These are phyloP conservation scores for Cytospora mali DNA, from an alignment of 2,329 filamentous ascomycete genomes.

Conservation along the genomic window DNA sequence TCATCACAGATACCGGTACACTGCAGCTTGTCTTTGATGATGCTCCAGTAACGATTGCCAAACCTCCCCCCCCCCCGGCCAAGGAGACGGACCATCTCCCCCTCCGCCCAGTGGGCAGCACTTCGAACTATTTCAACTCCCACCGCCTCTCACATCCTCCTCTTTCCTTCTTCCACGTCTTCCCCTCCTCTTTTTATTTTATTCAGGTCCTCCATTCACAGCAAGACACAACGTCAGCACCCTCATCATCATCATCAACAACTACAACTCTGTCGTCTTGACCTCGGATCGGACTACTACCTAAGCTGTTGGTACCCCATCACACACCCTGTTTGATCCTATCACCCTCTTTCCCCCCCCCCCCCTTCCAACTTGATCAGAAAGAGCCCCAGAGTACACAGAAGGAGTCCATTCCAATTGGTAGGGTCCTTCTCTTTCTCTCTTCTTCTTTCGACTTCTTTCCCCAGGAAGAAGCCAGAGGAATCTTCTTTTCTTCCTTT, in stretches of 20 bases:
- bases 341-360: slow-evolving; percentile 26
- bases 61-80: slow-evolving; percentile 2
- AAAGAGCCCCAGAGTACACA: slow-evolving; percentile 35
- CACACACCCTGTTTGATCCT: not conserved
- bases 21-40: not conserved
- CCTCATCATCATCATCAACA: slow-evolving; percentile 35
- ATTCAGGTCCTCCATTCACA: slow-evolving; percentile 33
- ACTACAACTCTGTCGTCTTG: too few species aligned
- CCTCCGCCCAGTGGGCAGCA: slow-evolving; percentile 23
- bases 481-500: slow-evolving; percentile 67
- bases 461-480: slow-evolving; percentile 48
- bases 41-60: slow-evolving; percentile 11
- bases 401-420: slow-evolving; percentile 38
- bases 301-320: not conserved
- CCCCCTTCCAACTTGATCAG: slow-evolving; percentile 35
- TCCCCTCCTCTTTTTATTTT: slow-evolving; percentile 24
- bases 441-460: slow-evolving; percentile 54
- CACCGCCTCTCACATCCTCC: slow-evolving; percentile 28
- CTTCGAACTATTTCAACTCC: slow-evolving; percentile 30
- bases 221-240: slow-evolving; percentile 27
- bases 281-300: slow-evolving; percentile 30
- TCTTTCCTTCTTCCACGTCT: slow-evolving; percentile 21
- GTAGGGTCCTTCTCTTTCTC: slow-evolving; percentile 40
- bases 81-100: slow-evolving; percentile 17
- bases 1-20: too few species aligned